Evolutionary conservation across 345 rosid species (phyloP).

Genomic region (thale cress (Arabidopsis thaliana)): TAIR10.1 NC_003074.8:4114501-4115000

Average conservation of each 20-base stretch:
- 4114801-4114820: constrained; percentile 71
- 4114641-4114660: constrained; percentile 91
- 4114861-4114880: constrained; percentile 67
- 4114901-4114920: constrained; percentile 42
- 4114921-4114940: constrained; percentile 74
- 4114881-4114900: constrained; percentile 30
- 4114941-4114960: constrained; percentile 84
- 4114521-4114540: constrained; percentile 88
- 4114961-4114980: constrained; percentile 77
- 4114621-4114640: constrained; percentile 89
- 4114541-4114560: constrained; percentile 83
- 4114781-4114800: constrained; percentile 74
- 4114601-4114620: constrained; percentile 88
- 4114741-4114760: constrained; percentile 82
- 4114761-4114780: constrained; percentile 86
- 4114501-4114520: constrained; percentile 86
- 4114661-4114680: constrained; percentile 87
- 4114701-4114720: constrained; percentile 84
- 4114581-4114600: constrained; percentile 83
- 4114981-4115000: constrained; percentile 73
- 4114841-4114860: constrained; percentile 67
- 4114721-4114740: constrained; percentile 86
- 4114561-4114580: constrained; percentile 80
- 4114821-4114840: constrained; percentile 86
- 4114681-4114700: constrained; percentile 88